Base-by-base conservation (phyloP, 169 alveolate species). In the Plasmodium billcollinsi region DNA sequence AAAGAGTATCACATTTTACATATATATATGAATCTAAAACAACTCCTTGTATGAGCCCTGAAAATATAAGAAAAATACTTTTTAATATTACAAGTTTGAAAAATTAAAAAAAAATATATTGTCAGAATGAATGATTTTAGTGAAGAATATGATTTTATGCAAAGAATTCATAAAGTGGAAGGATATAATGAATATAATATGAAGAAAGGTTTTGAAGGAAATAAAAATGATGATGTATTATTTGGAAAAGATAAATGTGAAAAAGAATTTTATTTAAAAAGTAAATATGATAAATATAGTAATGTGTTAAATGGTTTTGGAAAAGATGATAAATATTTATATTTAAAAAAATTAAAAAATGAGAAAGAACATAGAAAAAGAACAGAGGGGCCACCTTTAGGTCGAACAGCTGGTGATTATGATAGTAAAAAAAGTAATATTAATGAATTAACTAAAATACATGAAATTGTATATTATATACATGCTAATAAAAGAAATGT, bases 101-200 rank as follows among this genome's bases (percentile, higher is more conserved):
- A 33, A 33, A 33, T 29, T 29, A 33, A 33, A 33, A 33, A 61
- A 61, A 18, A 61, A 21, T 0, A 78, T 24, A 78, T 12, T 52
- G 11, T 52, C 8, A 52, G 11, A 52, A 80, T 80, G 90, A 80
- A 80, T 61, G 90, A 80, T 61, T 80, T 67, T 62, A 66, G 83
- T 15, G 90, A 69, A 62, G 90, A 80, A 26, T 80, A 80, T 74
- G 90, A 80, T 80, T 80, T 80, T 62, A 80, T 80, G 83, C 78
- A 80, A 54, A 80, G 90, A 69, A 80, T 80, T 39, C 90, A 80
- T 52, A 80, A 80, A 69, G 43, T 80, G 12, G 90, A 80, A n/a
- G 90, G 90, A 39, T 47, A 39, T 9, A 80, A 80, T 54, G 83
- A 80, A 24, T 66, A 67, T 49, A 49, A n/a, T 33, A 24, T 80